Evolutionary conservation across 176 grass and related monocot genomes (phyloP).

Genomic region (Otatea glauca): DNA sequence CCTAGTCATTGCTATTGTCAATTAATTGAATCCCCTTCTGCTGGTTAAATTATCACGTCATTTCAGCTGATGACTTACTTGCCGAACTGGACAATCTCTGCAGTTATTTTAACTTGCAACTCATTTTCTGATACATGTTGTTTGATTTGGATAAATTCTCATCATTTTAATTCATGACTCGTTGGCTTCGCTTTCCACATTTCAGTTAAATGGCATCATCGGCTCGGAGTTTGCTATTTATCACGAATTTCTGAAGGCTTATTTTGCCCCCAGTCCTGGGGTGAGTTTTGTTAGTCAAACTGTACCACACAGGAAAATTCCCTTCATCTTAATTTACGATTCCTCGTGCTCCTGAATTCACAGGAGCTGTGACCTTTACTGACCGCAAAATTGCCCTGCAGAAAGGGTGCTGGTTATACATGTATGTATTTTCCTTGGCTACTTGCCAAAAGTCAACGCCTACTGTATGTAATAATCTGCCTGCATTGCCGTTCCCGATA

Average conservation of each 20-base stretch:
- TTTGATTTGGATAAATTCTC: not conserved
- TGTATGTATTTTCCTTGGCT: constrained; percentile 30
- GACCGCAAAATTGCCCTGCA: constrained; percentile 24
- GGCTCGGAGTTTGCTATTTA: constrained; percentile 22
- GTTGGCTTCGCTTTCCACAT: constrained; percentile 6
- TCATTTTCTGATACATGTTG: not conserved
- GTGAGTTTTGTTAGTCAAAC: constrained; percentile 51
- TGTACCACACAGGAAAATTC: constrained; percentile 42
- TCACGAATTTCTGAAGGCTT: constrained; percentile 43
- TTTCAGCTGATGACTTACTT: not conserved
- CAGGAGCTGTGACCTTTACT: constrained; percentile 39
- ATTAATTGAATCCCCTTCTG: not conserved
- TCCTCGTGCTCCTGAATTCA: constrained; percentile 36
- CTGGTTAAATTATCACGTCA: not conserved
- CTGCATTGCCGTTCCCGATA: not conserved
- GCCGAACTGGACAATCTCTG: not conserved
- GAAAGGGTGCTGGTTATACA: constrained; percentile 47
- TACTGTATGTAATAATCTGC: constrained; percentile 41
- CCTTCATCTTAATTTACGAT: constrained; percentile 36
- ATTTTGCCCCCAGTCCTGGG: constrained; percentile 41
- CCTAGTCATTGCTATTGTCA: not conserved
- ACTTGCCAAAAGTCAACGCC: constrained; percentile 23
- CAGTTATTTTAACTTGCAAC: not conserved
- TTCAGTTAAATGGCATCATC: constrained; percentile 47
- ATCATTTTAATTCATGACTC: not conserved